Evolutionary conservation across 106 monocot genomes (phyloP).

Genomic region (Dendrobium chrysotoxum): DNA sequence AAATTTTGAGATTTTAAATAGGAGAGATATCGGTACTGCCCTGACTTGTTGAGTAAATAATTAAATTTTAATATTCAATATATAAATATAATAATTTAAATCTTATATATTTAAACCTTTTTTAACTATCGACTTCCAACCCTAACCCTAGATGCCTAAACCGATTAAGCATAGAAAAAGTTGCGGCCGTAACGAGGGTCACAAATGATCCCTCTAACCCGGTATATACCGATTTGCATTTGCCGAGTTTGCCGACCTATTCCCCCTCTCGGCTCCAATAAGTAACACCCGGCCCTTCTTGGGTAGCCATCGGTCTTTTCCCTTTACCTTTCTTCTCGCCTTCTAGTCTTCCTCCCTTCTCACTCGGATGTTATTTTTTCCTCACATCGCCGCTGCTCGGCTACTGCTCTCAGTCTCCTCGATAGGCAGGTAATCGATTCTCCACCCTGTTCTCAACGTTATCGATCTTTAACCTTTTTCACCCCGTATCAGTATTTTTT

Average conservation of each 20-base stretch:
- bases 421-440: neutral
- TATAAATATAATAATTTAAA: too few relatives aligned
- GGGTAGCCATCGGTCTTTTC: neutral
- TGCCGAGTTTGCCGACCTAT: slow-evolving; percentile 2
- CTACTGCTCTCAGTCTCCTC: neutral
- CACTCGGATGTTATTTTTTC: slow-evolving; percentile 5
- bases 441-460: neutral
- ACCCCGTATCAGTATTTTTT: neutral
- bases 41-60: too few relatives aligned
- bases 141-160: neutral
- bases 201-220: neutral
- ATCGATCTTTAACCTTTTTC: neutral
- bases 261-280: neutral
- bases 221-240: neutral
- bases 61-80: too few relatives aligned
- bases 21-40: too few relatives aligned
- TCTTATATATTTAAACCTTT: too few relatives aligned
- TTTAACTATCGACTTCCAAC: neutral
- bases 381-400: slow-evolving; percentile 4
- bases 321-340: neutral
- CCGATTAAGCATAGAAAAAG: neutral
- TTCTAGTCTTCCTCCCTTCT: slow-evolving; percentile 6
- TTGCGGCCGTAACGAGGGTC: neutral
- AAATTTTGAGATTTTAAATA: too few relatives aligned
- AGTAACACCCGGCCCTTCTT: neutral